These are phyloP conservation scores for Ophiostoma ips DNA, from an alignment of 2,329 filamentous ascomycete genomes.

Conservation along the genomic window DNA sequence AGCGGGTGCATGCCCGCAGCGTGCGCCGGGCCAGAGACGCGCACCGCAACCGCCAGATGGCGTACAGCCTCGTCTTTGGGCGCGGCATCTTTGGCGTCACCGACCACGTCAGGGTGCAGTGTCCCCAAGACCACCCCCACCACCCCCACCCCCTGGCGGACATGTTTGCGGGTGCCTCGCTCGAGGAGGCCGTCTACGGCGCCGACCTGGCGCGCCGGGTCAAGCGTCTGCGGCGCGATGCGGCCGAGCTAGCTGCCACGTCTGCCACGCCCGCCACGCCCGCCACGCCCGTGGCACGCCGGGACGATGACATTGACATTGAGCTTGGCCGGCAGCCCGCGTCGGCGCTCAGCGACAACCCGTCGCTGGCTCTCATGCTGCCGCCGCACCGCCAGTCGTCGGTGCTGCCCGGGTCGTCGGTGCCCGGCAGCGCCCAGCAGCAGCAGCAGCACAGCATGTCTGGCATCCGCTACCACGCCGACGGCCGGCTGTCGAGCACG, in stretches of 20 bases:
- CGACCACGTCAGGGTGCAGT: not conserved
- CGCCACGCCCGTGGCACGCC: slow-evolving; percentile 8
- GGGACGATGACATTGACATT: slow-evolving; percentile 18
- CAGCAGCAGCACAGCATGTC: slow-evolving; percentile 5
- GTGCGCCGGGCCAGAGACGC: slow-evolving; percentile 8
- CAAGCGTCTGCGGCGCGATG: slow-evolving; percentile 1
- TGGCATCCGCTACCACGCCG: slow-evolving; percentile 24
- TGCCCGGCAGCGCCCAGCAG: slow-evolving; percentile 26
- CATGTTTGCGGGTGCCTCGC: slow-evolving; percentile 10
- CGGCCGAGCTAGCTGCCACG: too few relatives aligned
- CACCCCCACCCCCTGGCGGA: slow-evolving; percentile 9
- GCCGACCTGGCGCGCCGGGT: slow-evolving; percentile 13
- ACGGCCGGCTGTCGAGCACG: slow-evolving; percentile 18
- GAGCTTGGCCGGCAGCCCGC: slow-evolving; percentile 60
- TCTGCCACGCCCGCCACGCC: slow-evolving; percentile 12
- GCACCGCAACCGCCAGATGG: not conserved
- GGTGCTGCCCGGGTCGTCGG: slow-evolving; percentile 28
- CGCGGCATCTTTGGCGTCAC: slow-evolving; percentile 13
- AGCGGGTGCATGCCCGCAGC: slow-evolving; percentile 2
- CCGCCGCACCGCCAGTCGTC: slow-evolving; percentile 33
- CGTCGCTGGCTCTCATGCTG: slow-evolving; percentile 33
- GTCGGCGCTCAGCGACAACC: slow-evolving; percentile 51
- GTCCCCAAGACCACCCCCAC: too few relatives aligned
- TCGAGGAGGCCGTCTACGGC: slow-evolving; percentile 9
- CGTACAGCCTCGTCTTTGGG: slow-evolving; percentile 11